Base-by-base conservation (phyloP, 2,329 filamentous ascomycete genomes). In the Penicillium crustosum region DNA sequence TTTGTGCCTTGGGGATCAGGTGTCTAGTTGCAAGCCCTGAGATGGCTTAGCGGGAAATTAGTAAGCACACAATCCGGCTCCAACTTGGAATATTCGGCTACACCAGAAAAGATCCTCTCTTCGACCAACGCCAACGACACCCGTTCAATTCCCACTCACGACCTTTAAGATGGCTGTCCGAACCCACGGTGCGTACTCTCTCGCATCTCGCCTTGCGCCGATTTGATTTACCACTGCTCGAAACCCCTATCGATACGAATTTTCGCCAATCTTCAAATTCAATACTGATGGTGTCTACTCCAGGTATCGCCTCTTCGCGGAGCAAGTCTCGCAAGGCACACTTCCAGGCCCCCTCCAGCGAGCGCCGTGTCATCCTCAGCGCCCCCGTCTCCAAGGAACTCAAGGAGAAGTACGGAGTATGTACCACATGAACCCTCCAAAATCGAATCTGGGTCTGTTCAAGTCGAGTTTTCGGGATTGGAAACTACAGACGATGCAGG, bases 251-350 rank as follows among this genome's bases (percentile, higher is more conserved):
- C 50, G 38, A 53, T n/a, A 45, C 50, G 50, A 53, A 53, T 45
- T 44, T 53, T 60, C 44, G 44, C 51, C 53, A 52, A 55, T 42
- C 35, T 43, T 43, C 44, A 54, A 57, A 27, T 45, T 25, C 13
- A 55, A 58, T 58, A 55, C 57, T 50, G 47, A 59, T 51, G 47
- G 52, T 49, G 39, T 42, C 23, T 58, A 19, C 39, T 53, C 60
- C 50, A 78, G 76, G 66, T 61, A 61, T 78, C 64, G 70, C 74
- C 80, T 91, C 90, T 81, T 96, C 92, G 77, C 88, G 93, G 83
- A 89, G 93, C 84, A 99, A 99, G 91, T 94, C 91, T 83, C 91
- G 94, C 82, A 96, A 96, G 86, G 90, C 91, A 79, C 93, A 99
- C 87, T 99, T 96, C 88, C 84, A 86, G 79, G 94, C 94, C 70